Base-by-base conservation (phyloP, 2,329 filamentous ascomycete genomes). In the Cladosporium sp. region DNA sequence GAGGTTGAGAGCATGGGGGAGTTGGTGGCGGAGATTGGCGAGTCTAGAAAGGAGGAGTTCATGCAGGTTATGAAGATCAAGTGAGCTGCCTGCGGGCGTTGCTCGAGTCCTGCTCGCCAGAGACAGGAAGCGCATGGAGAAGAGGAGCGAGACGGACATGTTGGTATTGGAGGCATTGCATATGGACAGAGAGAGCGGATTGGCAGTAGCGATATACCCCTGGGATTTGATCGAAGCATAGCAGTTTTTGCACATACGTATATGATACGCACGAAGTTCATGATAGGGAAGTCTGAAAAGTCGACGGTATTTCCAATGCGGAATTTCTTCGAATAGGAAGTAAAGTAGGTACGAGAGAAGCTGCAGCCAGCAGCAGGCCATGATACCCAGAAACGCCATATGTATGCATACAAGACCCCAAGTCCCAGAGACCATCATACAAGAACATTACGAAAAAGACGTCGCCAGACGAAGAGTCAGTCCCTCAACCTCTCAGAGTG, bases 1-100 rank as follows among this genome's bases (percentile, higher is more conserved):
- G 81, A 83, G 71, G 77, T 81, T 8, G 80, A 82, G 68, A 77
- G 71, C 0, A 82, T 83, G 80, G 76, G 75, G 7, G 80, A 82
- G 36, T 73, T 81, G 3, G 80, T 81, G 4, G 77, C 75, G 57
- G 74, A 72, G 24, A 66, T 80, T 24, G 77, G 76, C 3, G 69
- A 72, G 44, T 66, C 52, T 41, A 70, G 69, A 47, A 76, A 74
- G 54, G 71, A 71, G 24, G 59, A 65, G 14, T 75, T 78, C 63
- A 68, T 77, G 72, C 73, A 73, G 60, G 71, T 71, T 34, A 74
- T 78, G 74, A 69, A 71, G 64, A 78, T 78, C 68, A 77, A 77
- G 68, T 75, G 69, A 73, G 30, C 1, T 30, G 30, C 10, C 4
- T 34, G 52, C n/a, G 7, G 57, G 24, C 12, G 54, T n/a, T 15